A percentile compares a stretch with the other conserved stretches of the same genome.
Evolutionary conservation across 495 filamentous ascomycete genomes (phyloP).

Genomic region (Beverwykella pulmonaria): DNA sequence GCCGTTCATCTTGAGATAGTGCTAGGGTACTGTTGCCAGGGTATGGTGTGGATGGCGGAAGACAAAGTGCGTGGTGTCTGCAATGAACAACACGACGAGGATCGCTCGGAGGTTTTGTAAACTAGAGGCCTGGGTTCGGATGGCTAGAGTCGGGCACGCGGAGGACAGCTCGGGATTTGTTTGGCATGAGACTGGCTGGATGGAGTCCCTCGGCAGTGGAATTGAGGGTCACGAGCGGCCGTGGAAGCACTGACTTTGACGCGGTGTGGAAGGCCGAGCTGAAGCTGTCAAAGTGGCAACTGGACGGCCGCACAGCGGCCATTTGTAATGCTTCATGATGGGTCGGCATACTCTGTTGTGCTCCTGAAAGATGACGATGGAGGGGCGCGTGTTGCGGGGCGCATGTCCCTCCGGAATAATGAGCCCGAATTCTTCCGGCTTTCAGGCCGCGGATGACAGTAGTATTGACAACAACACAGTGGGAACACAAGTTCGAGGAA

Average conservation of each 20-base stretch:
- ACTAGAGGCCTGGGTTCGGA: slow-evolving; percentile 27
- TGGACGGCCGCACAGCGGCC: slow-evolving; percentile 6
- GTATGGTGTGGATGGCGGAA: slow-evolving; percentile 12
- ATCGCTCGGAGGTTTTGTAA: slow-evolving; percentile 5
- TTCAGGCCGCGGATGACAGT: slow-evolving; percentile 11
- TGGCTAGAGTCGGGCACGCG: slow-evolving; percentile 42
- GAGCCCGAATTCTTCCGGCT: slow-evolving; percentile 38
- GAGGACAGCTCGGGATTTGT: slow-evolving; percentile 37
- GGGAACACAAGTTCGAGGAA: not conserved
- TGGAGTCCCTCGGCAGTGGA: slow-evolving; percentile 33
- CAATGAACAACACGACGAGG: not conserved
- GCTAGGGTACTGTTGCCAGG: not conserved
- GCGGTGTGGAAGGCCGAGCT: slow-evolving; percentile 11
- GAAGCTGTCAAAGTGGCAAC: not conserved
- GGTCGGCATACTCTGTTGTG: slow-evolving; percentile 33
- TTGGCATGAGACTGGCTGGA: slow-evolving; percentile 30
- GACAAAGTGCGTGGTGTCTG: not conserved
- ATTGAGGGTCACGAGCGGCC: slow-evolving; percentile 32
- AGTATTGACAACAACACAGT: not conserved
- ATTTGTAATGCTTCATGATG: slow-evolving; percentile 9
- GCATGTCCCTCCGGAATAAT: slow-evolving; percentile 9
- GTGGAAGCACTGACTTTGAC: slow-evolving; percentile 7
- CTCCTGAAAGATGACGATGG: slow-evolving; percentile 38
- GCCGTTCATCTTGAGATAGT: slow-evolving; percentile 40
- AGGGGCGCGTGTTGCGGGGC: slow-evolving; percentile 30